Evolutionary conservation across 2,329 filamentous ascomycete species (phyloP), one percentile per base, ranked within the genome.

Genomic region (Talaromyces piceae): DNA sequence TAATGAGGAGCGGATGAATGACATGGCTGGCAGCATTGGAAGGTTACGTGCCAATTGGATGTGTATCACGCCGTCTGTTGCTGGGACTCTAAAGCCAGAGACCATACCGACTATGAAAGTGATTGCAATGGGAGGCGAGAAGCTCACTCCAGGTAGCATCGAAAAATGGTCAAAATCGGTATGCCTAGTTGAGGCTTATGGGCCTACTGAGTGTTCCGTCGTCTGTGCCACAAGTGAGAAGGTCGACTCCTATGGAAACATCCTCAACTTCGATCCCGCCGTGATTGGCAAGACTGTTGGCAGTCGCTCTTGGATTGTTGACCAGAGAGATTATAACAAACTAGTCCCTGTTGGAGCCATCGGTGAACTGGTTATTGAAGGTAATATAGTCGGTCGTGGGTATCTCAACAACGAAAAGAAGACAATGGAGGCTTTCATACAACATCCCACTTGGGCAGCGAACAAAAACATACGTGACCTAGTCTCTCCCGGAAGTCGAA

Each of bases 51-150:
- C 75, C 26, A 79, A 73, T 45, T 76, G 73, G 70, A 75, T 74
- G 3, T 75, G 78, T 57, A 73, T 82, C 56, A 84, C 83, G 0
- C 78, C 81, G 2, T 73, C 80, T 0, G 72, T 86, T n/a, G 78
- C 80, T 1, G 67, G 70, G 18, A 68, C 73, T 1, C 52, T 79
- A 1, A 64, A 69, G 7, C 74, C 73, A 0, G 62, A 67, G 30
- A 67, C 65, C 11, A 68, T 79, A 1, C 73, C 74, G 1, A 68
- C 64, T 0, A 57, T 79, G 30, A 72, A 67, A 48, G 67, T 66
- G 0, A 58, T 79, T 41, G 62, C 68, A 2, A 64, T 72, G 8
- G 73, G 72, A 9, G 75, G 74, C 18, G 75, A 77, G 52, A 71
- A 73, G 31, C 66, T 70, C 56, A 64, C 70, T 1, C 60, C 66